Evolutionary conservation across 2,329 filamentous ascomycete species (phyloP), one percentile per base, ranked within the genome.

Genomic region (Nothophaeocryptopus gaeumannii): DNA sequence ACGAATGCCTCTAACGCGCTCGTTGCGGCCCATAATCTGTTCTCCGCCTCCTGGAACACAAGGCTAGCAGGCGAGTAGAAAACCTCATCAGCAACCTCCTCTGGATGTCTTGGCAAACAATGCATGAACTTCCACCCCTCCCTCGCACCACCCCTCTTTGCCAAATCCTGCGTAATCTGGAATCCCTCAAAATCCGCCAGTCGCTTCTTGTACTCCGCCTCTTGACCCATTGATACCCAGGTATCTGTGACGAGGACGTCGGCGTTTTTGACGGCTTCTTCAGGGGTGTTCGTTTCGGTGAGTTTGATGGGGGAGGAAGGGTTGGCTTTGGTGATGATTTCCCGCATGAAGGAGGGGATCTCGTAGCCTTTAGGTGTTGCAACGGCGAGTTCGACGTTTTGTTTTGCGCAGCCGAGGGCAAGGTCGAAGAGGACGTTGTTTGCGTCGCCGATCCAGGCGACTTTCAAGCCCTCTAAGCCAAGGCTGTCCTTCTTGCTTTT

Each of bases 141-240:
- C 69, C 93, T 95, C 36, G 93, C 93, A 14, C 89, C 91, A 37
- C 90, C 91, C 42, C 84, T 79, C 70, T 85, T 81, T 1, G 90
- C 92, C 59, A 99, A 76, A 37, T 93, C 88, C 40, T 84, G 81
- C 2, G 92, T 96, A 64, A 99, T 87, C 69, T 96, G 92, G 72
- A 91, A 99, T 11, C 92, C 91, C 29, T 80, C 79, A 68, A 99
- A 99, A 2, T 84, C 89, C 65, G 85, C 81, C 53, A 96, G 69
- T 43, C 89, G 79, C 76, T 86, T 86, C 59, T 84, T 78, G 34
- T 83, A 78, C 71, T 99, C 93, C 49, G 82, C 82, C 71, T 99
- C 93, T 72, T 97, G 92, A 39, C 93, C 93, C 93, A 99, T 99
- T 1, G 89, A 95, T 30, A 99, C 82, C 93, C 93, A 99, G 1